Evolutionary conservation across 805 yeast genomes (phyloP).

Genomic region (Dipodascus albidus): DNA sequence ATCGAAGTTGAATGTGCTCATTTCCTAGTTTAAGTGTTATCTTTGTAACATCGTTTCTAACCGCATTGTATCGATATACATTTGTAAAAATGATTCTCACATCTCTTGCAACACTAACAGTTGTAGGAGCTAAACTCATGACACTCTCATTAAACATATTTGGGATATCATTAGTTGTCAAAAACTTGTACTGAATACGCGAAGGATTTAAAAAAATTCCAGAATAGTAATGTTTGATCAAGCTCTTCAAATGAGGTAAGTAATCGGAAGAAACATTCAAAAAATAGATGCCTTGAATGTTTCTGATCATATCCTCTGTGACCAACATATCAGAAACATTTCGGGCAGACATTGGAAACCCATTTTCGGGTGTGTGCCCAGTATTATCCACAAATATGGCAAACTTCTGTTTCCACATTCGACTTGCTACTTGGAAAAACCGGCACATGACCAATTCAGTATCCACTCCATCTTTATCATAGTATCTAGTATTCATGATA

Average conservation of each 20-base stretch:
- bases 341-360: constrained; percentile 25
- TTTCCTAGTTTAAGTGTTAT: constrained; percentile 61
- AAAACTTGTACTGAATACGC: constrained; percentile 28
- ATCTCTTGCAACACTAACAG: constrained; percentile 28
- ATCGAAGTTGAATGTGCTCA: constrained; percentile 44
- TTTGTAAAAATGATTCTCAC: constrained; percentile 8
- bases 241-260: constrained; percentile 18
- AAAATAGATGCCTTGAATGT: constrained; percentile 44
- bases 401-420: constrained; percentile 60
- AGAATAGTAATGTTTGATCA: constrained; percentile 13
- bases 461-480: constrained; percentile 26
- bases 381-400: constrained; percentile 61
- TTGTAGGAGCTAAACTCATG: constrained; percentile 33
- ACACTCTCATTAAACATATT: constrained; percentile 28
- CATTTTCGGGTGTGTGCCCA: constrained; percentile 31
- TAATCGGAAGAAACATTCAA: constrained; percentile 29
- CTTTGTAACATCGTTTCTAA: constrained; percentile 41
- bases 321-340: constrained; percentile 32
- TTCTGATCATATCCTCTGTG: constrained; percentile 39
- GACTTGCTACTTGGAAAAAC: constrained; percentile 51
- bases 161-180: constrained; percentile 36
- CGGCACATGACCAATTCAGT: constrained; percentile 46
- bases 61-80: constrained; percentile 4
- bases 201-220: constrained; percentile 16
- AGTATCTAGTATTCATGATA: constrained; percentile 35